These are phyloP conservation scores for Tolypocladium guangdongense DNA, from an alignment of 2,329 filamentous ascomycete species.

Conservation along the genomic window DNA sequence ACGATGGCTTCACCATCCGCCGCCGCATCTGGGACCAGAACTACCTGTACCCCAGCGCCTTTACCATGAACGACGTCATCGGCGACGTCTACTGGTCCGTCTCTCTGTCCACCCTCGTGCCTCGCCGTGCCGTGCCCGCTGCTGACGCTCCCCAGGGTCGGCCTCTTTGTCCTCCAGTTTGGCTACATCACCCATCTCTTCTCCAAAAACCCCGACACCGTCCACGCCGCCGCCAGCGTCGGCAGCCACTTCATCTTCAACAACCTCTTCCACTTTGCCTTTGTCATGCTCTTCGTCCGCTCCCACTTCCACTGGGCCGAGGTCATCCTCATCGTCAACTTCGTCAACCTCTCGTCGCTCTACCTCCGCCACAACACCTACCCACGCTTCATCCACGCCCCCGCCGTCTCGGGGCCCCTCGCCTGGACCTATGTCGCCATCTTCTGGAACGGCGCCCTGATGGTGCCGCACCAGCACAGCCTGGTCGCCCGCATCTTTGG, in stretches of 20 bases:
- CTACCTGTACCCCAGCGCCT: slow-evolving; percentile 54
- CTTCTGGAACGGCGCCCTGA: slow-evolving; percentile 82
- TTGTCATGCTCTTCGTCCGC: slow-evolving; percentile 73
- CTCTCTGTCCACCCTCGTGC: too few relatives aligned
- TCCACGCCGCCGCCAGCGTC: slow-evolving; percentile 63
- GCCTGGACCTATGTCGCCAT: slow-evolving; percentile 78
- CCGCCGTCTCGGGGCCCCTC: slow-evolving; percentile 65
- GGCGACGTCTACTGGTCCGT: slow-evolving; percentile 64
- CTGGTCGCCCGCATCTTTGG: slow-evolving; percentile 68
- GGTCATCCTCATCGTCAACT: slow-evolving; percentile 67
- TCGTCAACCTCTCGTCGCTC: slow-evolving; percentile 65
- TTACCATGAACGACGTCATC: slow-evolving; percentile 58
- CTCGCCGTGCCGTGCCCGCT: too few relatives aligned
- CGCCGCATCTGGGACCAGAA: slow-evolving; percentile 70
- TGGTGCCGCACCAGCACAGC: slow-evolving; percentile 55
- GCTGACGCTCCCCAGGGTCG: slow-evolving; percentile 49
- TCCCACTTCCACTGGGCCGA: slow-evolving; percentile 66
- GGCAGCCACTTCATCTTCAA: slow-evolving; percentile 77
- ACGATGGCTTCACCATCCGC: slow-evolving; percentile 47
- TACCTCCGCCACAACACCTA: slow-evolving; percentile 72
- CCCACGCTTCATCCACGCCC: slow-evolving; percentile 64
- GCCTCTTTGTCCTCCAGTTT: slow-evolving; percentile 64
- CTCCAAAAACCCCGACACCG: slow-evolving; percentile 48
- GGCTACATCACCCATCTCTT: slow-evolving; percentile 71
- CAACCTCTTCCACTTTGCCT: slow-evolving; percentile 74